Percentiles rank a stretch among this genome's conserved stretches.
Conservation (phyloP, 257 asterid species). For the Nicotiana knightiana region DNA sequence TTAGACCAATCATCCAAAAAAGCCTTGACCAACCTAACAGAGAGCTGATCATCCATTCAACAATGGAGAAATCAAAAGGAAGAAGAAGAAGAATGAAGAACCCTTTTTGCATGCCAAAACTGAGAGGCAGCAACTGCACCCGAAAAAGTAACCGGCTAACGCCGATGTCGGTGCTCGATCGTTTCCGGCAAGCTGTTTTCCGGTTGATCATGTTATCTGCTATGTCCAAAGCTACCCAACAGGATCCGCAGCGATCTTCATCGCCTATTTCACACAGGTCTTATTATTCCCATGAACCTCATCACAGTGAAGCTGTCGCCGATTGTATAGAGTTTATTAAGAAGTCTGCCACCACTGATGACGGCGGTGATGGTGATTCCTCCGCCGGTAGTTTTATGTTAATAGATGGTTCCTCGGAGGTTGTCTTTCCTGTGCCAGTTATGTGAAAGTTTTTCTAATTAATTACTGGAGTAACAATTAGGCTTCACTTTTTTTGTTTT, state of each 20-base stretch:
- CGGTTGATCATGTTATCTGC: conserved; percentile 36
- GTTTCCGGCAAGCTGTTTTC: conserved; percentile 38
- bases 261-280: background rate
- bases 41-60: background rate
- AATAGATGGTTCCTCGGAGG: background rate
- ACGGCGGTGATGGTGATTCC: conserved; percentile 7
- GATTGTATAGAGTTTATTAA: conserved; percentile 46
- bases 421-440: conserved; percentile 19
- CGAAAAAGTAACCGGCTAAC: conserved; percentile 18
- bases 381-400: no score
- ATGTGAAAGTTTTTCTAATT: background rate
- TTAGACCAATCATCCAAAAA: background rate
- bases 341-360: conserved; percentile 22
- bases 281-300: conserved; percentile 17
- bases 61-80: conserved; percentile 10
- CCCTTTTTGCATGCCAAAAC: conserved; percentile 31
- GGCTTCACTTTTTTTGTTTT: background rate
- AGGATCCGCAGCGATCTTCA: background rate
- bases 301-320: conserved; percentile 35
- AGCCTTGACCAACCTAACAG: background rate
- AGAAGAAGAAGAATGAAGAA: conserved; percentile 14
- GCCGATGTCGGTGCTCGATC: conserved; percentile 35
- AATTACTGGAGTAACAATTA: background rate
- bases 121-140: conserved; percentile 15
- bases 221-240: conserved; percentile 21